These are phyloP conservation scores for Fusarium nisikadoi DNA, from an alignment of 2,329 filamentous ascomycete species.

Conservation along the genomic window DNA sequence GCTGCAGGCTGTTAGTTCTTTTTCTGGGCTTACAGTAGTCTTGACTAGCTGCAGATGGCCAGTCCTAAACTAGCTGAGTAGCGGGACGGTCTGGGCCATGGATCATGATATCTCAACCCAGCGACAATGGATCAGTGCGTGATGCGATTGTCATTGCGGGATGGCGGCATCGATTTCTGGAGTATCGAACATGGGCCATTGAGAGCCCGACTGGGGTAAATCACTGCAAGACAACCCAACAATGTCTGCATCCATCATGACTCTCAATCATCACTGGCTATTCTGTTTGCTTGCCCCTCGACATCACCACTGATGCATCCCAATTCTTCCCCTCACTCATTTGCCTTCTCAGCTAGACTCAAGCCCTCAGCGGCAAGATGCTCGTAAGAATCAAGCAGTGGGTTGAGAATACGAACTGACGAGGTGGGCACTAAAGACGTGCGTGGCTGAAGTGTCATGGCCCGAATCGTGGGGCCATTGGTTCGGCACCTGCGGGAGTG, in stretches of 20 bases:
- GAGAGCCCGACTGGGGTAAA: constrained; percentile 14
- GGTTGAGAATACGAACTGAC: constrained; percentile 44
- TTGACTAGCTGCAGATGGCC: constrained; percentile 20
- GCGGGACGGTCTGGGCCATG: constrained; percentile 25
- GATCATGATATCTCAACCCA: constrained; percentile 15
- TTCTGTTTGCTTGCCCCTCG: not conserved
- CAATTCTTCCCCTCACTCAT: not conserved
- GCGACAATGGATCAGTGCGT: constrained; percentile 25
- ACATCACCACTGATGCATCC: not conserved
- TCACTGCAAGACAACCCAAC: constrained; percentile 13
- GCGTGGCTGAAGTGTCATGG: constrained; percentile 37
- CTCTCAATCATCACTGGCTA: not conserved
- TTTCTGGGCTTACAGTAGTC: constrained; percentile 20
- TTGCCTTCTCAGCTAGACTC: constrained; percentile 1
- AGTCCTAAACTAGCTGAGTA: constrained; percentile 32
- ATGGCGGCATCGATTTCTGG: constrained; percentile 30
- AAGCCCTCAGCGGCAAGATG: constrained; percentile 11
- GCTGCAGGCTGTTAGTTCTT: not conserved
- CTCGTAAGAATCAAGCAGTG: constrained; percentile 29
- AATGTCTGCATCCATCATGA: not conserved
- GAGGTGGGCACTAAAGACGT: constrained; percentile 40
- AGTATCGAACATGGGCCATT: not conserved
- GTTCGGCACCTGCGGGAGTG: constrained; percentile 22
- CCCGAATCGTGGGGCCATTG: constrained; percentile 31
- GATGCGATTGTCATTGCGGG: constrained; percentile 24